Evolutionary conservation across 2,329 filamentous ascomycete genomes (phyloP), one percentile per base, ranked within the genome.

Genomic region (Diplodia sapinea): DNA sequence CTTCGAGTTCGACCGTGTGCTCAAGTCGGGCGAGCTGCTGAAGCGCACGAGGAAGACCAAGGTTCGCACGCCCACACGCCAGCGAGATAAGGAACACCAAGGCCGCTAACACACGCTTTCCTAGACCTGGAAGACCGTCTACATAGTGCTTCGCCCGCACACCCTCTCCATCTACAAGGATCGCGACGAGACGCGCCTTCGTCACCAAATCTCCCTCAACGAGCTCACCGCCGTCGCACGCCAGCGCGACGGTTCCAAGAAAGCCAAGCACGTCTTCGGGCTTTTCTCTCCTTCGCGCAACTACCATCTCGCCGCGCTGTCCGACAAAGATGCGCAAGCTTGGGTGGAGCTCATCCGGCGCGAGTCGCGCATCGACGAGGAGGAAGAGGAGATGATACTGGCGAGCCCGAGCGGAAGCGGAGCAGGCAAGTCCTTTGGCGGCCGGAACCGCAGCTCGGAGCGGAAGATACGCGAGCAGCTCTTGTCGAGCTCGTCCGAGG

Each of bases 21-120:
- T 98, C 78, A 98, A 96, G 82, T 89, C 90, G 68, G 94, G 94
- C 68, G 91, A 90, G 72, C 89, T 97, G 49, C 87, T 91, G 75
- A 96, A 96, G 80, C 88, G 94, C 72, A 96, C 93, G 20, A 91
- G 94, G 74, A 97, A 94, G 83, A 98, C 94, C 69, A 97, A 96
- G 89, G 92, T 93, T 79, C 69, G 68, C 57, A 33, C 17, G 50
- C n/a, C 15, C 47, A 2, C 11, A 33, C 59, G 29, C 40, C 68
- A n/a, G 29, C 64, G 56, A 43, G 33, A 62, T 9, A 29, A 43
- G 3, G 40, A 23, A 59, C 17, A 54, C 61, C 50, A 29, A 9
- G 57, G 47, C 15, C 23, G 61, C 65, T 72, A 73, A 70, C 71
- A 2, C 12, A 57, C 50, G 8, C 29, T 52, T n/a, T 3, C 76